phyloP scores from a whole-genome alignment of 148 eudicot genomes.

The Chenopodium suecicum region DNA sequence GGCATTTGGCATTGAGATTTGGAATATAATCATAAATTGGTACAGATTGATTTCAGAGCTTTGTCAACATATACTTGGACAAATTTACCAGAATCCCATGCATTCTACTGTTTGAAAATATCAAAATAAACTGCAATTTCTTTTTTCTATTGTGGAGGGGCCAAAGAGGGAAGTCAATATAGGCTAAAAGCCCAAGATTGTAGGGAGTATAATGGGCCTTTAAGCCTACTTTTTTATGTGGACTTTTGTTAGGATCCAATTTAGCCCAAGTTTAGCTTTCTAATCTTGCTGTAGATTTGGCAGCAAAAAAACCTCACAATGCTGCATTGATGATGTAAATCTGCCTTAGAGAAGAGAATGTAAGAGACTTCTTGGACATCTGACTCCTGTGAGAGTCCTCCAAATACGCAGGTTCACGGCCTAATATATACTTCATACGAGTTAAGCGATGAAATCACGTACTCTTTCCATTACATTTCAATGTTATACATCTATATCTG shows the following conservation, averaged over 20 bases:
- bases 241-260: neutral
- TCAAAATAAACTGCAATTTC: neutral
- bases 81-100: conserved; percentile 28
- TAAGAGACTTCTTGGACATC: neutral
- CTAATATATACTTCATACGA: neutral
- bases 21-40: neutral
- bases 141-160: neutral
- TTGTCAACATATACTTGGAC: conserved; percentile 33
- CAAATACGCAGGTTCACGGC: neutral
- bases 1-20: conserved; percentile 27
- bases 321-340: neutral
- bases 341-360: neutral
- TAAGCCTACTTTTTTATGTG: neutral
- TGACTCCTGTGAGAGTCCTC: too few species aligned
- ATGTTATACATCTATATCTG: too few species aligned
- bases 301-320: neutral
- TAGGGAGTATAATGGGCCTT: neutral
- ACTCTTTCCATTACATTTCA: too few species aligned
- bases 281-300: neutral
- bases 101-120: neutral
- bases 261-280: neutral
- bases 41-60: neutral
- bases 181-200: neutral
- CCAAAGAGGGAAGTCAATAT: neutral
- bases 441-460: neutral